A percentile compares a stretch with the other conserved stretches of the same genome.
These are phyloP conservation scores for Kuraishia cidri DNA, from an alignment of 805 yeast genomes.

Conservation along the genomic window DNA sequence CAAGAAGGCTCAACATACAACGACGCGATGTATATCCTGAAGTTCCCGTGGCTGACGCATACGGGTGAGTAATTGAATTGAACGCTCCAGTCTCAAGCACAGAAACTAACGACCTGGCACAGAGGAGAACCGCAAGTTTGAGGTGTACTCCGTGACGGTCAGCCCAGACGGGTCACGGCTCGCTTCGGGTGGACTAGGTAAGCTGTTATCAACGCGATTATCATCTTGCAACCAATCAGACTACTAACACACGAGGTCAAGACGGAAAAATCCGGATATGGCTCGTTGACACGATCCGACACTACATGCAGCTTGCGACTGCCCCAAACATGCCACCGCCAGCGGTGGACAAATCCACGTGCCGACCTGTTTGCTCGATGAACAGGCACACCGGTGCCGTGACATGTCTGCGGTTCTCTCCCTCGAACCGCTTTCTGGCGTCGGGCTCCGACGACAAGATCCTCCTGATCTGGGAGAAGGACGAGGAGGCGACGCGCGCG, in stretches of 20 bases:
- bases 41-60: conserved; percentile 59
- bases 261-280: conserved; percentile 91
- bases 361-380: conserved; percentile 78
- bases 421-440: conserved; percentile 85
- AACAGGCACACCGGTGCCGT: conserved; percentile 96
- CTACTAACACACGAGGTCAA: too few species aligned
- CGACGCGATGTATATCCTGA: conserved; percentile 47
- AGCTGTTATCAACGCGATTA: too few species aligned
- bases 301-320: conserved; percentile 20
- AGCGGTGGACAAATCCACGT: conserved; percentile 17
- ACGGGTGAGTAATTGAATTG: conserved; percentile 1
- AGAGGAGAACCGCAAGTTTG: conserved; percentile 77
- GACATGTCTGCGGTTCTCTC: conserved; percentile 86
- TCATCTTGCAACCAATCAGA: too few species aligned
- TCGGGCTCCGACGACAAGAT: conserved; percentile 95
- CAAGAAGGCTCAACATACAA: too few species aligned
- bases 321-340: conserved; percentile 3
- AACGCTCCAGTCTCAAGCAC: too few species aligned
- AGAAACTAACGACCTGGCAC: too few species aligned
- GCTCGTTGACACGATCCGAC: conserved; percentile 52
- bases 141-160: conserved; percentile 76
- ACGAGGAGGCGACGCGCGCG: conserved; percentile 52
- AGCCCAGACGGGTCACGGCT: conserved; percentile 76
- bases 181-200: conserved; percentile 91
- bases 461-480: conserved; percentile 86